Conservation (phyloP, 768 basidiomycete species). For the Suillus hirtellus region DNA sequence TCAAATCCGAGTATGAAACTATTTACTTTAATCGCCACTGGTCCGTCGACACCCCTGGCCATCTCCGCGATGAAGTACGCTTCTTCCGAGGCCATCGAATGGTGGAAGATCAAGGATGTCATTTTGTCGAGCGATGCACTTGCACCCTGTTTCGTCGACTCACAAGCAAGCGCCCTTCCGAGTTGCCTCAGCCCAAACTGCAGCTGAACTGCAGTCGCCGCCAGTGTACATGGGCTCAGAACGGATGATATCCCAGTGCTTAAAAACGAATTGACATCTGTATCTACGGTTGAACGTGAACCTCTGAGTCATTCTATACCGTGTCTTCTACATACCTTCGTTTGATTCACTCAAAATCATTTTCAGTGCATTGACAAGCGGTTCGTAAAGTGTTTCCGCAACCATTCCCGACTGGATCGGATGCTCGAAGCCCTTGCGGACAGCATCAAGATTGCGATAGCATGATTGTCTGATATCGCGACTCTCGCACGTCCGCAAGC, state of each 20-base stretch:
- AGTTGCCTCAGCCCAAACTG: slow-evolving; percentile 75
- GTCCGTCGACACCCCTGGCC: slow-evolving; percentile 64
- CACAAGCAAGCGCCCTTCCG: slow-evolving; percentile 64
- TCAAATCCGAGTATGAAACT: not conserved
- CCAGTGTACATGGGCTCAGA: slow-evolving; percentile 82
- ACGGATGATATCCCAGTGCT: slow-evolving; percentile 66
- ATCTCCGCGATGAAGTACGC: slow-evolving; percentile 85
- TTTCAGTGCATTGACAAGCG: slow-evolving; percentile 65
- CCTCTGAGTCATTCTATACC: not conserved
- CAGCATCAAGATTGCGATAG: slow-evolving; percentile 71
- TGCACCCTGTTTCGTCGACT: slow-evolving; percentile 51
- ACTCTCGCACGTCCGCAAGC: slow-evolving; percentile 59
- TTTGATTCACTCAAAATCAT: slow-evolving; percentile 64
- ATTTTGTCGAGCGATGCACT: slow-evolving; percentile 65
- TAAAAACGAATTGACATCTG: slow-evolving; percentile 49
- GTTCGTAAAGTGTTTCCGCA: slow-evolving; percentile 55
- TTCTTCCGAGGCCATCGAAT: slow-evolving; percentile 75
- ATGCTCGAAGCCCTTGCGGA: slow-evolving; percentile 68
- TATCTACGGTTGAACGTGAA: slow-evolving; percentile 24
- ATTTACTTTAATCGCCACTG: slow-evolving; percentile 67
- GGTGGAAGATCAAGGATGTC: slow-evolving; percentile 65
- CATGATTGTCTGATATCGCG: slow-evolving; percentile 74
- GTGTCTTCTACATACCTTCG: slow-evolving; percentile 43
- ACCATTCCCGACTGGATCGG: slow-evolving; percentile 50
- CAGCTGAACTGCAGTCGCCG: slow-evolving; percentile 77